Conservation (phyloP, 768 basidiomycete species). For the Erythrobasidium yunnanense region DNA sequence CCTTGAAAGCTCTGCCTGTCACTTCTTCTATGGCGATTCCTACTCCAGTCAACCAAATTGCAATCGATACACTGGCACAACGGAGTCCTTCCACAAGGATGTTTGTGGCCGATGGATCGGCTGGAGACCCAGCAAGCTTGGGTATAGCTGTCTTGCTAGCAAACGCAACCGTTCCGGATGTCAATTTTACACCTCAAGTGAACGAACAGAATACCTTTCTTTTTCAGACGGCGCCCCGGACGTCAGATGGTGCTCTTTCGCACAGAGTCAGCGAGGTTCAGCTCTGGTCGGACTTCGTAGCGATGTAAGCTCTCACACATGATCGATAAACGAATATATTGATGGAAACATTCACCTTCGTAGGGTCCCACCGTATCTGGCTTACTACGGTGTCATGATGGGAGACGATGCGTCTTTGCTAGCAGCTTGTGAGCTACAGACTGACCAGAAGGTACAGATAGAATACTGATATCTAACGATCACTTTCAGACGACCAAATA, state of each 20-base stretch:
- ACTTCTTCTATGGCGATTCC: conserved; percentile 29
- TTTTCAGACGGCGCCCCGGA: conserved; percentile 18
- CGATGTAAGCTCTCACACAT: conserved; percentile 17
- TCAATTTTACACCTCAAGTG: conserved; percentile 19
- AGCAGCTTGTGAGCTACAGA: conserved; percentile 44
- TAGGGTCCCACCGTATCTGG: conserved; percentile 50
- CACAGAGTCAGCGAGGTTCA: conserved; percentile 48
- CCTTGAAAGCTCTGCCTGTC: conserved; percentile 44
- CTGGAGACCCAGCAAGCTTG: conserved; percentile 53
- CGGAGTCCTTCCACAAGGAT: conserved; percentile 40
- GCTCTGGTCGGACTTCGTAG: conserved; percentile 53
- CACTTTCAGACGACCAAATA: conserved; percentile 52
- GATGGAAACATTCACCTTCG: too few relatives aligned
- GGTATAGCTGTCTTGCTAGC: conserved; percentile 30
- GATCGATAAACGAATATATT: too few relatives aligned
- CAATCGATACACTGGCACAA: conserved; percentile 49
- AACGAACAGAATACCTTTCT: conserved; percentile 50
- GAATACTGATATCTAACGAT: neutral
- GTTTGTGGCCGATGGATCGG: conserved; percentile 52
- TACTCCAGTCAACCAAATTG: conserved; percentile 37
- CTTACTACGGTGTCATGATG: conserved; percentile 60
- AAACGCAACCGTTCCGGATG: neutral
- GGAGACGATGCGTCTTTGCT: conserved; percentile 52
- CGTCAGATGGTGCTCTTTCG: conserved; percentile 57
- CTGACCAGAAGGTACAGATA: neutral